Conservation (phyloP, 805 yeast species). For the Blastobotrys peoriensis region DNA sequence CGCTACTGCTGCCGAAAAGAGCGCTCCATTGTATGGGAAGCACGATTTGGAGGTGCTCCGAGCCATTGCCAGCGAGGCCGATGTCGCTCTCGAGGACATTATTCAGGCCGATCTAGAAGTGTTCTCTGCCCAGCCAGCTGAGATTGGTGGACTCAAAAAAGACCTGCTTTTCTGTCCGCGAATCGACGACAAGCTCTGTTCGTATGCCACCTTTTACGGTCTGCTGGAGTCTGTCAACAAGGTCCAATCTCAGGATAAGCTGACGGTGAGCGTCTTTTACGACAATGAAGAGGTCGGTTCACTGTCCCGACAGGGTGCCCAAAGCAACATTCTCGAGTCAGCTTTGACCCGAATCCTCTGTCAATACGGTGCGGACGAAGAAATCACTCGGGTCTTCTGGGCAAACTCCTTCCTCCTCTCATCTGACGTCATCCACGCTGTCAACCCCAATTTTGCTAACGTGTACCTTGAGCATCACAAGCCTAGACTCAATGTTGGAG, state of each 20-base stretch:
- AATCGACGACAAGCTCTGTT: slow-evolving; percentile 75
- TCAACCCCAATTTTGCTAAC: slow-evolving; percentile 62
- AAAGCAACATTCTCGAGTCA: slow-evolving; percentile 63
- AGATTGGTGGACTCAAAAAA: slow-evolving; percentile 63
- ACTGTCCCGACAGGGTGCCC: slow-evolving; percentile 69
- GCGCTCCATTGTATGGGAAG: slow-evolving; percentile 56
- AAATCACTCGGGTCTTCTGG: slow-evolving; percentile 36
- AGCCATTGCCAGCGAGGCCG: slow-evolving; percentile 55
- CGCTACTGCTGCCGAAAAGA: slow-evolving; percentile 53
- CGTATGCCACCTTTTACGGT: slow-evolving; percentile 63
- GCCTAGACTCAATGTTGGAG: slow-evolving; percentile 72
- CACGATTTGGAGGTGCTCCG: slow-evolving; percentile 62
- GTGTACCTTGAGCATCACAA: slow-evolving; percentile 69
- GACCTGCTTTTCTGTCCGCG: slow-evolving; percentile 77
- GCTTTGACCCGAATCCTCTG: slow-evolving; percentile 42
- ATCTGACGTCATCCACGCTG: slow-evolving; percentile 75
- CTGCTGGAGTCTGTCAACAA: slow-evolving; percentile 42
- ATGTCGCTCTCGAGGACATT: slow-evolving; percentile 51
- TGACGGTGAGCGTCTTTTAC: slow-evolving; percentile 55
- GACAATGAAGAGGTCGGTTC: slow-evolving; percentile 84
- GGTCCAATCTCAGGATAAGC: slow-evolving; percentile 26
- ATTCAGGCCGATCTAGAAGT: slow-evolving; percentile 68
- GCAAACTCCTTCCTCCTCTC: slow-evolving; percentile 74
- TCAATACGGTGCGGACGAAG: slow-evolving; percentile 22
- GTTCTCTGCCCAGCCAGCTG: slow-evolving; percentile 72